Base-by-base conservation (phyloP, 2,329 filamentous ascomycete genomes). In the Colletotrichum lindemuthianum region DNA sequence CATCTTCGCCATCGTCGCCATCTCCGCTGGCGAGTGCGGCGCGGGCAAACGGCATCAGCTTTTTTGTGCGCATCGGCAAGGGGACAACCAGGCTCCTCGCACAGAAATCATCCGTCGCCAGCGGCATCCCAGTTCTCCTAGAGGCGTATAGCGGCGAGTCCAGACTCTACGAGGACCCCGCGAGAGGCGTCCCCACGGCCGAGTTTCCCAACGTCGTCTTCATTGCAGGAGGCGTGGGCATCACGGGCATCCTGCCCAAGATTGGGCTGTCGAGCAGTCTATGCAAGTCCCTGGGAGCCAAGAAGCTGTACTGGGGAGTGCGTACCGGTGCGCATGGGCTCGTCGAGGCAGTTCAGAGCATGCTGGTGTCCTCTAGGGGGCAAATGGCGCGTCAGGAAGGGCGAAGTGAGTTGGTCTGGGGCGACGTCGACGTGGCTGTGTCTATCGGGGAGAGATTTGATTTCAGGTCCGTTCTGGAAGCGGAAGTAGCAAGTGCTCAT, bases 151-250 rank as follows among this genome's bases (percentile, higher is more conserved):
- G 45, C 4, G 53, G 74, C 8, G 73, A 75, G 16, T 74, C 69
- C 0, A 69, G 76, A n/a, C 69, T 75, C 67, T 65, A 72, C 40
- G 66, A 69, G 41, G 69, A 67, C 34, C 69, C 43, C 5, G 45
- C 59, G 7, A 52, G 67, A 8, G 66, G 72, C 15, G 6, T 33
- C 8, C 15, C 53, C 33, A 16, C 63, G 76, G 6, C 56, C 66
- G 2, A 66, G 70, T 8, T 75, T 72, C 65, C 68, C 66, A 0
- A 69, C 64, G 3, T 75, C 2, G 16, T 77, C 1, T 72, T 69
- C 47, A 70, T 77, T 9, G 73, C 74, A 0, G 75, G 76, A 11
- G 76, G 74, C 8, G 73, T 76, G 0, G 74, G 74, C 11, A 70
- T 77, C 7, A 74, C 71, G 2, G 72, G 72, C 8, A 63, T 74